A percentile compares a stretch with the other conserved stretches of the same genome.
Conservation (phyloP, 176 grass and related monocot species). For the Oryza brachyantha region DNA sequence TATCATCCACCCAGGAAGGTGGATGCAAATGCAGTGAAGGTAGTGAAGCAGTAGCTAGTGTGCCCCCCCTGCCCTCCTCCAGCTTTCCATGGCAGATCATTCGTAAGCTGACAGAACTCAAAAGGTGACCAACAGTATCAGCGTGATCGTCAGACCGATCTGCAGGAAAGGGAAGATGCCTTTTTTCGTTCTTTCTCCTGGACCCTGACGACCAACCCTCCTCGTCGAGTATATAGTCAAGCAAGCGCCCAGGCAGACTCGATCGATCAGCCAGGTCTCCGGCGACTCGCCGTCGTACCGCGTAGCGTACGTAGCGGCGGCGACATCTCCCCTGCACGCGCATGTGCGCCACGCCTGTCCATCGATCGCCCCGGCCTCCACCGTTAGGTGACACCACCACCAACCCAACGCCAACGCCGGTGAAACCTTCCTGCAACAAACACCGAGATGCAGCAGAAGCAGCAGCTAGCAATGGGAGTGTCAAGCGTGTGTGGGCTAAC, state of each 20-base stretch:
- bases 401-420: background rate
- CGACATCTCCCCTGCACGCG: background rate
- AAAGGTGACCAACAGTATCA: background rate
- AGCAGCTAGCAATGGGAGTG: background rate
- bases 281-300: no score
- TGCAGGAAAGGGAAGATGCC: background rate
- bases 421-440: background rate
- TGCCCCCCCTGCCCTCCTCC: background rate
- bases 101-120: background rate
- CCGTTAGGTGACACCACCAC: background rate
- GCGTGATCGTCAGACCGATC: background rate
- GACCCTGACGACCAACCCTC: background rate
- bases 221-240: no score
- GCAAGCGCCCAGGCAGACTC: no score
- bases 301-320: background rate
- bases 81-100: background rate
- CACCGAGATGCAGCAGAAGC: background rate
- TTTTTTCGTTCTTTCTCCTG: background rate
- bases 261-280: no score
- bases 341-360: background rate
- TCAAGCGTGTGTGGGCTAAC: no score
- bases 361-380: background rate
- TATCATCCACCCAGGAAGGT: background rate
- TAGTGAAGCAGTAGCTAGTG: background rate
- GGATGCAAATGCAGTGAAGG: background rate